Conservation (phyloP, 2,329 filamentous ascomycete genomes). For the Aureobasidium sp. region DNA sequence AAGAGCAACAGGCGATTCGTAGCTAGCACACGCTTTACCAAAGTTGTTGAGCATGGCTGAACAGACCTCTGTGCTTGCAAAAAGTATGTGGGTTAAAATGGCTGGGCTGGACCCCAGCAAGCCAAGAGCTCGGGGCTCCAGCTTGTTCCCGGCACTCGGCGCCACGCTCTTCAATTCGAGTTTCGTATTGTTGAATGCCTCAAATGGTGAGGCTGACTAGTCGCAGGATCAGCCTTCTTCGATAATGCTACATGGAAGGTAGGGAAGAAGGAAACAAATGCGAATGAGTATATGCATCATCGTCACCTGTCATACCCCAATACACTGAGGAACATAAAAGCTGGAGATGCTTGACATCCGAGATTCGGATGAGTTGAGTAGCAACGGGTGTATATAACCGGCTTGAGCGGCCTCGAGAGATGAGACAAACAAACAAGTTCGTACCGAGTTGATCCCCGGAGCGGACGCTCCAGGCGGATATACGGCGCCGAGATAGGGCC, state of each 20-base stretch:
- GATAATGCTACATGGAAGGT: not conserved
- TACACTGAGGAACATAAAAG: not conserved
- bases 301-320: conserved; percentile 9
- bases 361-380: not conserved
- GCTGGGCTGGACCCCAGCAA: conserved; percentile 13
- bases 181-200: not conserved
- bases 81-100: conserved; percentile 8
- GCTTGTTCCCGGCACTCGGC: conserved; percentile 11
- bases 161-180: not conserved
- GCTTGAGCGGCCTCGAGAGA: not conserved
- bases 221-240: conserved; percentile 2
- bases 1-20: too few relatives aligned
- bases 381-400: conserved; percentile 5
- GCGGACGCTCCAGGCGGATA: not conserved
- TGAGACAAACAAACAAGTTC: conserved; percentile 15
- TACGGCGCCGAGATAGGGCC: conserved; percentile 13
- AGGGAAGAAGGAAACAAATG: not conserved
- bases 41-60: conserved; percentile 2
- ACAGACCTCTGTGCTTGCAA: not conserved
- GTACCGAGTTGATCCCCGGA: conserved; percentile 1
- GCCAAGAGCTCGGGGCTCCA: conserved; percentile 14
- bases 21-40: not conserved
- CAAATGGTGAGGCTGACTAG: not conserved
- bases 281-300: not conserved
- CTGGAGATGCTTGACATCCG: conserved; percentile 3